Base-by-base conservation (phyloP, 176 grass and related monocot genomes). In the Oryza meridionalis region DNA sequence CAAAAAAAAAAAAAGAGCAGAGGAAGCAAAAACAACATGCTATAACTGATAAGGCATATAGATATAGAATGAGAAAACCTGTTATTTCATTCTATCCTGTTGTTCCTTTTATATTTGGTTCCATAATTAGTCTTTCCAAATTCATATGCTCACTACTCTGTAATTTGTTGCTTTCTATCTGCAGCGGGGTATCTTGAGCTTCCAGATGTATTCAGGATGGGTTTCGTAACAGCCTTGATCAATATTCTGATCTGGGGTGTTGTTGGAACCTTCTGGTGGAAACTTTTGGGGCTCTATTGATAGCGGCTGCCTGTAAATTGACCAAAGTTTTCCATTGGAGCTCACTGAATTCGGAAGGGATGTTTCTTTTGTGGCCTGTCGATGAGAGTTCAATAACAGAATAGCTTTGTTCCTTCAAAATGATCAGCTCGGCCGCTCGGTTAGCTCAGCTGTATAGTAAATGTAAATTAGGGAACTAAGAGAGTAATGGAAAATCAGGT, bases 251-350 rank as follows among this genome's bases (percentile, higher is more conserved):
- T 88, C 70, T 97, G 95, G 95, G 84, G 84, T 84, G 86, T 84
- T 68, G 88, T 97, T 86, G 95, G 95, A 72, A 79, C 84, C 35
- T 84, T 94, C 32, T 94, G 95, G 95, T 97, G 92, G 95, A 94
- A 97, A 82, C 88, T 92, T 84, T 80, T 97, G 76, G 86, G 95
- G 14, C 90, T 97, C 25, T 97, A 97, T 68, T 97, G 72, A 97
- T 61, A 82, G 7, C 5, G 24, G 24, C 11, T 62, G 29, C 70
- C 51, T n/a, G 27, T 12, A 17, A 65, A 70, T 75, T 50, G 45
- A 70, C 22, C 40, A 15, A 62, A 75, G 3, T 13, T 79, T 75
- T 75, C 38, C 40, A 53, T 26, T 74, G n/a, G 24, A 40, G 31
- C 43, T 87, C n/a, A 44, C 24, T 17, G 68, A 79, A 75, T 67